A percentile compares a stretch with the other conserved stretches of the same genome.
These are phyloP conservation scores for Podospora bellae-mahoneyi DNA, from an alignment of 495 filamentous ascomycete genomes.

Conservation along the genomic window DNA sequence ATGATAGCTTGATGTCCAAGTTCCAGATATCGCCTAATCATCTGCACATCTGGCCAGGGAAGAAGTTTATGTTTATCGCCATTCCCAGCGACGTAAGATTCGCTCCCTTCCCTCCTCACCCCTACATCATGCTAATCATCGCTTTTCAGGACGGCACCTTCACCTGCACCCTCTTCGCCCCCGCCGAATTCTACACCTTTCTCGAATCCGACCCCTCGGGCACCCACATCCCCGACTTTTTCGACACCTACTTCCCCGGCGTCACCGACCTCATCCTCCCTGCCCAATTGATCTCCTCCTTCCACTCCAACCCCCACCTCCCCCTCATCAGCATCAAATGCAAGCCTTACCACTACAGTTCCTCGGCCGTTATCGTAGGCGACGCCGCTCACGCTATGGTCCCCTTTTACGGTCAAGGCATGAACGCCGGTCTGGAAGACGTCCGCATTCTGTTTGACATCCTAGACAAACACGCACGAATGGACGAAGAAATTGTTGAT, in stretches of 20 bases:
- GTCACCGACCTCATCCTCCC: constrained; percentile 78
- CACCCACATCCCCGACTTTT: constrained; percentile 60
- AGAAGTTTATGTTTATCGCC: constrained; percentile 95
- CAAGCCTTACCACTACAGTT: constrained; percentile 74
- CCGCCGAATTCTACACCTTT: constrained; percentile 53
- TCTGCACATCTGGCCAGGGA: constrained; percentile 95
- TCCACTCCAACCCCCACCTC: constrained; percentile 75
- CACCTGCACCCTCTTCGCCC: constrained; percentile 91
- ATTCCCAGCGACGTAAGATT: constrained; percentile 66
- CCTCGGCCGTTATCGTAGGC: constrained; percentile 79
- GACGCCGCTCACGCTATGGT: constrained; percentile 98
- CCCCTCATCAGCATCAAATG: constrained; percentile 92
- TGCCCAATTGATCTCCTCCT: constrained; percentile 64
- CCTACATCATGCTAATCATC: background rate
- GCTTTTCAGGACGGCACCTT: constrained; percentile 72
- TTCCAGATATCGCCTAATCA: constrained; percentile 86
- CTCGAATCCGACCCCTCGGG: constrained; percentile 54
- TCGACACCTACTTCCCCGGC: constrained; percentile 76
- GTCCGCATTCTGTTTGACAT: constrained; percentile 73
- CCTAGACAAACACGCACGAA: constrained; percentile 58
- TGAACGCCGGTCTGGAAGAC: constrained; percentile 85
- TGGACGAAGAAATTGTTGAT: constrained; percentile 29
- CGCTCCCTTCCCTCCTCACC: background rate
- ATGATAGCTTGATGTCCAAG: constrained; percentile 46
- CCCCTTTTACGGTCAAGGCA: constrained; percentile 88